A percentile compares a stretch with the other conserved stretches of the same genome.
These are phyloP conservation scores for Gardenia jasminoides DNA, from an alignment of 257 asterid genomes.

Conservation along the genomic window DNA sequence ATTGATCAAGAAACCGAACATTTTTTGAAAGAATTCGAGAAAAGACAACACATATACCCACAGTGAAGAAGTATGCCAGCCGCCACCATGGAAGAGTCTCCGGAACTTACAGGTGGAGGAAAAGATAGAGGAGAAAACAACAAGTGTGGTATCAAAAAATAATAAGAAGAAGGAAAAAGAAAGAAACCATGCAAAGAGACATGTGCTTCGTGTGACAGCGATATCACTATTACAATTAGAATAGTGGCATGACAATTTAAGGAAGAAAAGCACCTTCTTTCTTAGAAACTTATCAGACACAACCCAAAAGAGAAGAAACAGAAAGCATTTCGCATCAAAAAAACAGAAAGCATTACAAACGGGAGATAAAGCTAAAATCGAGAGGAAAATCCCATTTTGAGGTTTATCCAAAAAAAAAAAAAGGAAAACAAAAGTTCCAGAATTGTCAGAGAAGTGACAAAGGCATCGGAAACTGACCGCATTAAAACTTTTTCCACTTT, in stretches of 20 bases:
- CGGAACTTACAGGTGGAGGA: slow-evolving; percentile 22
- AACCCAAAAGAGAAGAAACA: slow-evolving; percentile 8
- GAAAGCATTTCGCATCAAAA: slow-evolving; percentile 19
- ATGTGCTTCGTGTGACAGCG: not conserved
- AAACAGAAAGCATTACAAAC: slow-evolving; percentile 14
- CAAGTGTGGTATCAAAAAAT: slow-evolving; percentile 27
- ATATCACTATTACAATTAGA: not conserved
- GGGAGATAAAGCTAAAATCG: slow-evolving; percentile 15
- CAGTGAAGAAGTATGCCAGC: not conserved
- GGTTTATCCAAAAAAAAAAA: slow-evolving; percentile 9
- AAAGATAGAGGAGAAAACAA: slow-evolving; percentile 18
- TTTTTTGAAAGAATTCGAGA: not conserved
- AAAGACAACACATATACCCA: not conserved
- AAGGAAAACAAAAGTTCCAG: slow-evolving; percentile 2
- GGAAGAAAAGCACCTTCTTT: slow-evolving; percentile 22
- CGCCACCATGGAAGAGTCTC: not conserved
- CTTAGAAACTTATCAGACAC: slow-evolving; percentile 7
- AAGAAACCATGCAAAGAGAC: slow-evolving; percentile 46
- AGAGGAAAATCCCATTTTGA: slow-evolving; percentile 11
- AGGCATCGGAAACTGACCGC: slow-evolving; percentile 25
- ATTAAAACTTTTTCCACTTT: slow-evolving; percentile 7
- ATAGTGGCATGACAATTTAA: slow-evolving; percentile 6
- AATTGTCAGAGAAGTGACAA: slow-evolving; percentile 12
- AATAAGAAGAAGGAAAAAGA: too few relatives aligned
- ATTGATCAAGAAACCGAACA: not conserved